Evolutionary conservation across 371 early-diverging fungal species (phyloP).

Genomic region (Rhizopus delemar): DNA sequence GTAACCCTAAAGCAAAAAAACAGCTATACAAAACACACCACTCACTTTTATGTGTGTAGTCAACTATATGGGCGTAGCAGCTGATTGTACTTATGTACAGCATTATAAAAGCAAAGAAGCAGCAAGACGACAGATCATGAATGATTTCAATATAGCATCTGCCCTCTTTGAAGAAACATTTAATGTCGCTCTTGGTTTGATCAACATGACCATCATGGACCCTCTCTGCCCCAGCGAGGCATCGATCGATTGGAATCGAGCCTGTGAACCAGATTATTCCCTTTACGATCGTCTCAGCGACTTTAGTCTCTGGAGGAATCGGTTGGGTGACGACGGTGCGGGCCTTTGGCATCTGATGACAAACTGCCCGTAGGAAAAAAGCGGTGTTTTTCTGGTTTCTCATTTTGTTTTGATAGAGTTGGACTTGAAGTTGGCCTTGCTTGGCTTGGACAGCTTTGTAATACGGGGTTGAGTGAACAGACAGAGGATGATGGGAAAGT

Average conservation of each 20-base stretch:
- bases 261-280: conserved; percentile 69
- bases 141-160: conserved; percentile 76
- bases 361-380: conserved; percentile 63
- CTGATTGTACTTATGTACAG: conserved; percentile 77
- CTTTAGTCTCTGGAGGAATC: conserved; percentile 89
- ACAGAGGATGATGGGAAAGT: conserved; percentile 33
- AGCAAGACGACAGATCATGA: conserved; percentile 74
- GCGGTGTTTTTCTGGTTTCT: background rate
- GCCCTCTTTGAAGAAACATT: conserved; percentile 89
- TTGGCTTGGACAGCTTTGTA: conserved; percentile 85
- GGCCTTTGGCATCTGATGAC: conserved; percentile 96
- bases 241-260: conserved; percentile 72
- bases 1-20: conserved; percentile 12
- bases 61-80: conserved; percentile 58
- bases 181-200: conserved; percentile 84
- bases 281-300: conserved; percentile 84
- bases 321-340: conserved; percentile 64
- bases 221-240: conserved; percentile 55
- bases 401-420: conserved; percentile 41
- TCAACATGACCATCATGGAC: conserved; percentile 73
- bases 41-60: conserved; percentile 18
- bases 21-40: background rate
- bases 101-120: conserved; percentile 55
- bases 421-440: conserved; percentile 92
- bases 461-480: conserved; percentile 48